phyloP scores from a whole-genome alignment of 257 asterid genomes.

The Buddleja alternifolia region DNA sequence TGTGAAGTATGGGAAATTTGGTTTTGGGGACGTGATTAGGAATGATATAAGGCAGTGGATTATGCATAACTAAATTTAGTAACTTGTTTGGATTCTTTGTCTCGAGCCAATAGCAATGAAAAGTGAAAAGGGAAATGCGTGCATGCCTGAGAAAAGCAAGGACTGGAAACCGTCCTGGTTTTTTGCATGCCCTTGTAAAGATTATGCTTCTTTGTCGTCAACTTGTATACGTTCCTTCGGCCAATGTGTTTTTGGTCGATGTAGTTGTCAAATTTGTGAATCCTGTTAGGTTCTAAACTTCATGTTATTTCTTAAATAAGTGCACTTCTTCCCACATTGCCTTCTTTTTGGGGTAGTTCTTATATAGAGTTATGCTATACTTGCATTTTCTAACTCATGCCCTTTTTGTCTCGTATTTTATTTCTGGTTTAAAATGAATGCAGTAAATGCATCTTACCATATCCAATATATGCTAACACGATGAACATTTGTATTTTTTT shows the following conservation, averaged over 20 bases:
- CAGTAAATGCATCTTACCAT: too few species aligned
- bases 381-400: neutral
- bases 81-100: constrained; percentile 16
- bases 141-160: neutral
- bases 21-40: constrained; percentile 52
- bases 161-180: constrained; percentile 1
- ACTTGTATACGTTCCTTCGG: neutral
- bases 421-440: too few species aligned
- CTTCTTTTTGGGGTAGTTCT: neutral
- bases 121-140: neutral
- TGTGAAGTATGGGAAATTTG: constrained; percentile 34
- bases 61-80: constrained; percentile 36
- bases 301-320: neutral
- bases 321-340: neutral
- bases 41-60: constrained; percentile 70
- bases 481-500: too few species aligned
- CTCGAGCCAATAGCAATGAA: neutral
- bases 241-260: constrained; percentile 6
- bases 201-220: neutral
- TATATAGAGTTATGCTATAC: too few species aligned
- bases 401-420: too few species aligned
- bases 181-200: neutral
- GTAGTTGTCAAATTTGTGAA: neutral
- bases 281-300: neutral
- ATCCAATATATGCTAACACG: too few species aligned